Conservation (phyloP, 148 eudicot species). For the Talinum fruticosum region DNA sequence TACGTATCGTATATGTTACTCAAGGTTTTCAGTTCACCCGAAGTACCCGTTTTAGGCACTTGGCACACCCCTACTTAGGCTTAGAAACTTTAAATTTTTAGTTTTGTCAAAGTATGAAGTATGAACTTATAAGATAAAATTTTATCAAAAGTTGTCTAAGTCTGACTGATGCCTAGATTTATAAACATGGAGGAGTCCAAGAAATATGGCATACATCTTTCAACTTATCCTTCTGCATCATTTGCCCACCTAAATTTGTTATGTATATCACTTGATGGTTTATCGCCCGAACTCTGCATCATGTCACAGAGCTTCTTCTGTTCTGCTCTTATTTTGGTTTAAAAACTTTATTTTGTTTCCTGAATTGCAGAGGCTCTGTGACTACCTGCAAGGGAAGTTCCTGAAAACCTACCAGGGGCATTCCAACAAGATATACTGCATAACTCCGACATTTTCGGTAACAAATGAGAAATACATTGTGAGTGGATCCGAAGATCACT, state of each 20-base stretch:
- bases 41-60: neutral
- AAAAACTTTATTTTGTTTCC: neutral
- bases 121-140: neutral
- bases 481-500: constrained; percentile 86
- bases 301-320: neutral
- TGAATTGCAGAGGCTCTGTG: constrained; percentile 82
- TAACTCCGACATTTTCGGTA: constrained; percentile 80
- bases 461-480: constrained; percentile 81
- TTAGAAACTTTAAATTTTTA: neutral
- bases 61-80: neutral
- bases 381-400: constrained; percentile 67
- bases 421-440: constrained; percentile 56
- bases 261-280: neutral
- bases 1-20: no score
- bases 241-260: neutral
- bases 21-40: no score
- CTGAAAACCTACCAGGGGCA: constrained; percentile 79
- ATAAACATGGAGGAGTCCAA: neutral
- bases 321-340: constrained; percentile 16
- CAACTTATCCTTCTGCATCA: neutral
- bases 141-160: neutral
- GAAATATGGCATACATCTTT: neutral
- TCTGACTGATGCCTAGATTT: neutral
- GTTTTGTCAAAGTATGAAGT: no score
- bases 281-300: neutral